Percentiles rank a stretch among this genome's conserved stretches.
These are phyloP conservation scores for Alternaria sp. DNA, from an alignment of 2,329 filamentous ascomycete species.

Conservation along the genomic window DNA sequence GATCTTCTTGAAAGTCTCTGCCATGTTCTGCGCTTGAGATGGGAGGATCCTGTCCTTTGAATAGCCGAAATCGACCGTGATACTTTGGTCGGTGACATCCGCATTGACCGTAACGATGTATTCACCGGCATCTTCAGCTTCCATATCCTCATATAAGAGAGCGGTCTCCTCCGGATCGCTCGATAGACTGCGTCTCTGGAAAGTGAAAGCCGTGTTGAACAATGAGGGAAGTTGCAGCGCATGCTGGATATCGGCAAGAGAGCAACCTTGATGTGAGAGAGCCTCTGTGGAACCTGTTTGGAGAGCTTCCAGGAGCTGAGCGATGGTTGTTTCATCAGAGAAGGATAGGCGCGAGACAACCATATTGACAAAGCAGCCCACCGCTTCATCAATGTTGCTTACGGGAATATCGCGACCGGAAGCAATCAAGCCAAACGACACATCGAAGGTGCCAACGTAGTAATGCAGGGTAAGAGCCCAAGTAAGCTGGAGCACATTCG, in stretches of 20 bases:
- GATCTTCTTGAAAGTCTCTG: constrained; percentile 43
- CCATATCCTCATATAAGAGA: constrained; percentile 44
- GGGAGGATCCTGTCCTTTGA: constrained; percentile 42
- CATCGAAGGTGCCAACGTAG: constrained; percentile 59
- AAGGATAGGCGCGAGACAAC: constrained; percentile 60
- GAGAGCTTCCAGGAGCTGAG: constrained; percentile 54
- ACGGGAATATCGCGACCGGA: constrained; percentile 64
- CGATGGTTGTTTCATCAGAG: constrained; percentile 46
- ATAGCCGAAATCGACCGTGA: constrained; percentile 44
- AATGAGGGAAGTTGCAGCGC: constrained; percentile 45
- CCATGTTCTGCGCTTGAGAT: constrained; percentile 41
- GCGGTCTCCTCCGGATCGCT: constrained; percentile 37
- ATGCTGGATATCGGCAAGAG: constrained; percentile 52
- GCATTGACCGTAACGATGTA: constrained; percentile 48
- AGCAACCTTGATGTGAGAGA: constrained; percentile 61
- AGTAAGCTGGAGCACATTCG: constrained; percentile 61
- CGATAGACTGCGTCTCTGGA: constrained; percentile 41
- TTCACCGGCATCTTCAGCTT: constrained; percentile 49
- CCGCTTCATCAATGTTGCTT: constrained; percentile 57
- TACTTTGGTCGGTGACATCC: constrained; percentile 41
- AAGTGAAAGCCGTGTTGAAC: constrained; percentile 52
- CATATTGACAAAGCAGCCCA: constrained; percentile 66
- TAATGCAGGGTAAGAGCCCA: constrained; percentile 62
- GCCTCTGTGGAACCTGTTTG: constrained; percentile 59
- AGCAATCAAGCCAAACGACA: constrained; percentile 64